Conservation (phyloP, 1,284 basidiomycete species). For the Uromyces viciae-fabae region DNA sequence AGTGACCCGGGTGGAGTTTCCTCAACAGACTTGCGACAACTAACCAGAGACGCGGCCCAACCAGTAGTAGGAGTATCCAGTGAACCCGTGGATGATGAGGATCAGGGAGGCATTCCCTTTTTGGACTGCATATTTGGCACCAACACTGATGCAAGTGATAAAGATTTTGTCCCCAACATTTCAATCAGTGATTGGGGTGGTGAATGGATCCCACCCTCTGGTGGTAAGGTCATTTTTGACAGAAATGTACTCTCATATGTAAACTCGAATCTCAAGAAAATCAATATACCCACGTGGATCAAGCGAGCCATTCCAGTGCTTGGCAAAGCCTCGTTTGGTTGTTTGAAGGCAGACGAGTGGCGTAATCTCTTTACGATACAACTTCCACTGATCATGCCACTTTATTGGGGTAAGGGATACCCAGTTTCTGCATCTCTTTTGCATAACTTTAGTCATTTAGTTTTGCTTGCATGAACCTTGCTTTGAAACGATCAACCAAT, state of each 20-base stretch:
- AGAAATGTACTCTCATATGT: not conserved
- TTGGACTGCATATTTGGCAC: not conserved
- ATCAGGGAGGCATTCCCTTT: not conserved
- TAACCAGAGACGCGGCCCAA: not conserved
- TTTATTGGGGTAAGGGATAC: not conserved
- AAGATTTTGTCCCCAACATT: not conserved
- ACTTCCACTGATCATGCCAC: conserved; percentile 23
- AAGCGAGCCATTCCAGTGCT: conserved; percentile 16
- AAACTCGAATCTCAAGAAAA: not conserved
- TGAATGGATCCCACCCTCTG: not conserved
- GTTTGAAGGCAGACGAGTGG: conserved; percentile 46
- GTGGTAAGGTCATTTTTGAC: conserved; percentile 2
- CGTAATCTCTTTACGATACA: conserved; percentile 29
- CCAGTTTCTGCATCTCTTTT: not conserved
- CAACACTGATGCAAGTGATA: not conserved
- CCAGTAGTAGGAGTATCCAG: not conserved
- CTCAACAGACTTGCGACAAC: not conserved
- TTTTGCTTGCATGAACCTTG: conserved; percentile 9
- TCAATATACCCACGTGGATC: conserved; percentile 26
- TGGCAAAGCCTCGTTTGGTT: conserved; percentile 28
- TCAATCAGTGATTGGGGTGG: not conserved
- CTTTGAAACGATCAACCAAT: not conserved
- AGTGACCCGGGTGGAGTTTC: not conserved
- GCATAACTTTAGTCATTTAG: conserved; percentile 8
- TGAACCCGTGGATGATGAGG: too few relatives aligned